Evolutionary conservation across 176 grass and related monocot species (phyloP), one percentile per base, ranked within the genome.

Genomic region (Oryza nivara): DNA sequence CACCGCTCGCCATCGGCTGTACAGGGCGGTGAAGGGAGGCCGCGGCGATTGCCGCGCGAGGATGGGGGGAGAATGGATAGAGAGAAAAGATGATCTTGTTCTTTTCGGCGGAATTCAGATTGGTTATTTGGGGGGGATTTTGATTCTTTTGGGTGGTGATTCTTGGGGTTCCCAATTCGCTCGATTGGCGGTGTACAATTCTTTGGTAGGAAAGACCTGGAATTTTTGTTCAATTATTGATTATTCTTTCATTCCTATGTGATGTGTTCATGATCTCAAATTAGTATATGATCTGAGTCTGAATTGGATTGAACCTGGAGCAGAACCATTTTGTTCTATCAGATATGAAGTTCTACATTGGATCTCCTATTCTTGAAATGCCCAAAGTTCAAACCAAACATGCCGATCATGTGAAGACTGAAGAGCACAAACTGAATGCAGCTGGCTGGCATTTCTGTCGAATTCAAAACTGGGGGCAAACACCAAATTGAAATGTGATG

Each of bases 191-290:
- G 32, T 89, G 88, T 85, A 85, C 82, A 81, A 89, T 81, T 69
- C 64, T 52, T 77, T 28, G 46, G 54, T 81, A 89, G 63, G 48
- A 65, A 81, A 54, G 69, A 80, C 70, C 15, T 80, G 74, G 30
- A 26, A 15, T 80, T 87, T 58, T 90, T 75, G 68, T 64, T 87
- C n/a, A 65, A 32, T 68, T 83, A 65, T 35, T 75, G 49, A 75
- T 70, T 63, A 90, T 90, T 90, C 84, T 90, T 90, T 87, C 68
- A 83, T 90, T 90, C 70, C 43, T 65, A 25, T 43, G 75, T 1
- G 17, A 9, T 40, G 22, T 49, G 25, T 73, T 81, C n/a, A 56
- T 80, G 4, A 43, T 5, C 16, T n/a, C 3, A 73, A 73, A 26
- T 49, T 74, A 9, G 11, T 80, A 49, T 73, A 49, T 73, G 61